Percentiles rank a stretch among this genome's conserved stretches.
Evolutionary conservation across 805 yeast genomes (phyloP).

Genomic region (Candida odintsovae): DNA sequence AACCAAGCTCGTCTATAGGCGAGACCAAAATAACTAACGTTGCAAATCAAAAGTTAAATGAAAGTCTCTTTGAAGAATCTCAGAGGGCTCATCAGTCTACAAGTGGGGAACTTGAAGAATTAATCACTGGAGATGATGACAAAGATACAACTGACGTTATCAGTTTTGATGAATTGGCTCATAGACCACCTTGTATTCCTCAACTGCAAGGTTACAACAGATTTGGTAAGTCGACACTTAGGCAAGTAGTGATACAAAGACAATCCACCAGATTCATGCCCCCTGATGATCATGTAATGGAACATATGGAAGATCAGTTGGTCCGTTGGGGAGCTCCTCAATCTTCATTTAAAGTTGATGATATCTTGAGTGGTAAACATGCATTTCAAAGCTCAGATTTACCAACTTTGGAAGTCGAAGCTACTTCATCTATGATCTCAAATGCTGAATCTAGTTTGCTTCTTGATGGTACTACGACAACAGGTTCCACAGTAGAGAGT

Average conservation of each 20-base stretch:
- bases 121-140: neutral
- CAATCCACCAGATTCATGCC: constrained; percentile 27
- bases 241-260: constrained; percentile 23
- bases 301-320: constrained; percentile 31
- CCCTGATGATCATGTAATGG: constrained; percentile 18
- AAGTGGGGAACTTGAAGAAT: neutral
- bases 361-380: constrained; percentile 28
- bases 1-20: neutral
- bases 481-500: constrained; percentile 11
- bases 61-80: neutral
- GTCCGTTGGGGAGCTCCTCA: constrained; percentile 30
- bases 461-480: neutral
- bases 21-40: neutral
- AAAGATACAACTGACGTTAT: neutral
- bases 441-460: neutral
- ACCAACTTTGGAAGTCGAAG: constrained; percentile 9
- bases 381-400: constrained; percentile 24
- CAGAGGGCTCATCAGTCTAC: neutral
- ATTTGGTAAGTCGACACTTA: constrained; percentile 17
- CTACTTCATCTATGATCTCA: neutral
- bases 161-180: constrained; percentile 10
- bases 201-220: constrained; percentile 8
- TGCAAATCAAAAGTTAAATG: neutral
- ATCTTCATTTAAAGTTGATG: constrained; percentile 23
- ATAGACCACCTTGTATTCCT: constrained; percentile 18